Conservation (phyloP, 169 alveolate genomes). For the Neospora caninum region DNA sequence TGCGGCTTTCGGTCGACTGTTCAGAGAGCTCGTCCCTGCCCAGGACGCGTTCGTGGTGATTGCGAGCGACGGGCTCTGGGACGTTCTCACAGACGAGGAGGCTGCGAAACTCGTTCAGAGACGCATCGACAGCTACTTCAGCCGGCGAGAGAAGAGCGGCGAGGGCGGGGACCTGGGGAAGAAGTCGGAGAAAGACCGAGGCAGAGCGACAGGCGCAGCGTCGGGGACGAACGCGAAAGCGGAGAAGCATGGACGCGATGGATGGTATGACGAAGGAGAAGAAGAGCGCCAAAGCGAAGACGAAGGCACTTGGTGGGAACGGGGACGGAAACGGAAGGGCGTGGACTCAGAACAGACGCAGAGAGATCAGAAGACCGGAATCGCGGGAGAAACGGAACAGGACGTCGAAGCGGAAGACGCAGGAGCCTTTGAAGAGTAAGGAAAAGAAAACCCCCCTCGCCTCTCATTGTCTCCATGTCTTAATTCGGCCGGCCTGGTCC, state of each 20-base stretch:
- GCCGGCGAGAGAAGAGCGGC: neutral
- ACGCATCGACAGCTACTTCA: neutral
- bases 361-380: neutral
- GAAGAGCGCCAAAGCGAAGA: neutral
- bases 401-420: neutral
- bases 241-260: neutral
- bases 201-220: neutral
- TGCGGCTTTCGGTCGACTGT: too few relatives aligned
- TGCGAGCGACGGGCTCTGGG: slow-evolving; percentile 26
- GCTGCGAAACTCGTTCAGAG: neutral
- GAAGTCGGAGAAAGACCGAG: neutral
- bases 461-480: neutral
- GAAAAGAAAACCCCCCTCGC: neutral
- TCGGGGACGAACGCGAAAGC: neutral
- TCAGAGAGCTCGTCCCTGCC: neutral
- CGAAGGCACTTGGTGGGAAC: neutral
- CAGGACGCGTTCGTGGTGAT: neutral
- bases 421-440: slow-evolving; percentile 15
- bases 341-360: neutral
- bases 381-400: neutral
- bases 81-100: neutral
- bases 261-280: neutral
- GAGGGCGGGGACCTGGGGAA: neutral
- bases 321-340: neutral
- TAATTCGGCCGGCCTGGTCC: neutral